Conservation (phyloP, 306 rosid species). For the Bauhinia variegata region DNA sequence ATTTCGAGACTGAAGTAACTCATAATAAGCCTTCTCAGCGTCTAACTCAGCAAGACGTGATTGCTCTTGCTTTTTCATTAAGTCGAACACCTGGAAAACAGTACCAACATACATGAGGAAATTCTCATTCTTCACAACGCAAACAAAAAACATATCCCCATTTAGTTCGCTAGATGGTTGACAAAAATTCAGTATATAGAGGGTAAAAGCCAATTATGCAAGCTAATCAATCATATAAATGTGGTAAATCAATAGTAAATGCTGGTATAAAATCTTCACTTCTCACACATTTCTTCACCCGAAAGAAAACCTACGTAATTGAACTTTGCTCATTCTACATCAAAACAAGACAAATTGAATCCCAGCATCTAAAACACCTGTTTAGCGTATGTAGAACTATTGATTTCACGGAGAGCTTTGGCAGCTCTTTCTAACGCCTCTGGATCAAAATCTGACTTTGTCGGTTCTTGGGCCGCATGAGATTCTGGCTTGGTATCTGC, state of each 20-base stretch:
- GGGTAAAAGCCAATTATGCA: too few relatives aligned
- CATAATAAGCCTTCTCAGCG: slow-evolving; percentile 77
- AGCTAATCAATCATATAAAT: too few relatives aligned
- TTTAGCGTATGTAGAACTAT: slow-evolving; percentile 60
- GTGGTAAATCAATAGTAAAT: neutral
- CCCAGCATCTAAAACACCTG: slow-evolving; percentile 47
- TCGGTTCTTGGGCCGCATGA: slow-evolving; percentile 64
- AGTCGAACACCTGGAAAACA: slow-evolving; percentile 68
- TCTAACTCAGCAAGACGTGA: slow-evolving; percentile 75
- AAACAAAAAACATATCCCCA: neutral
- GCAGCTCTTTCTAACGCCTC: slow-evolving; percentile 89
- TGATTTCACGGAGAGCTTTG: slow-evolving; percentile 85
- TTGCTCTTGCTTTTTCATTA: slow-evolving; percentile 84
- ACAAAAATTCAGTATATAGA: too few relatives aligned
- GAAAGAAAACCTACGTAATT: neutral
- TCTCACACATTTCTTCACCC: neutral
- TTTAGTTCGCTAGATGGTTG: too few relatives aligned
- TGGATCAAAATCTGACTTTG: slow-evolving; percentile 80
- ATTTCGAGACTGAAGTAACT: slow-evolving; percentile 70
- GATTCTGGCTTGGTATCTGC: slow-evolving; percentile 54
- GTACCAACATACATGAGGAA: slow-evolving; percentile 27
- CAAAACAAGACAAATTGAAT: slow-evolving; percentile 10
- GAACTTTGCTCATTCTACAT: slow-evolving; percentile 2
- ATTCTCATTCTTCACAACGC: neutral
- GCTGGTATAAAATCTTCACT: neutral